Evolutionary conservation across 805 yeast genomes (phyloP), one percentile per base, ranked within the genome.

Genomic region (Scheffersomyces lignosus): DNA sequence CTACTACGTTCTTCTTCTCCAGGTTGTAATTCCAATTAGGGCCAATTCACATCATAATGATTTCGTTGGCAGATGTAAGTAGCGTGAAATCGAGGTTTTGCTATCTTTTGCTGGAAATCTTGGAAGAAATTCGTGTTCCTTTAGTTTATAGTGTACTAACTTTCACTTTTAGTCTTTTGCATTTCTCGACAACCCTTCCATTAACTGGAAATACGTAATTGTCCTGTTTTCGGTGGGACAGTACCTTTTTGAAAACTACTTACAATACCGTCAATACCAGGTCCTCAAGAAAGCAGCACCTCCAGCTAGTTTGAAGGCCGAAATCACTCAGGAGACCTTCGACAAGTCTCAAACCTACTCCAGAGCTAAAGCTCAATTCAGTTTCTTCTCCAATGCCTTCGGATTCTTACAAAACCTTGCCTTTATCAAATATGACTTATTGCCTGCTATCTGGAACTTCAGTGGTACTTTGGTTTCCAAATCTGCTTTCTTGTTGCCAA

Each of bases 131-230:
- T 20, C 10, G 24, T 20, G 7, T 20, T 20, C 10, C 10, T 20
- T 10, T 7, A 20, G 7, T 20, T 20, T 20, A 5, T 27, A 18
- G 27, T 18, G 8, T 30, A 18, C 34, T 29, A 36, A 34, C 9
- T 31, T 29, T 18, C 30, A 24, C 16, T 31, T 8, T 3, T 28
- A 66, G 73, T 43, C 80, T 9, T 75, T 81, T 41, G 53, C 71
- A 3, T 60, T 75, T 23, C 64, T 83, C 41, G 96, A 88, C 55
- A 67, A 64, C 33, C 82, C 93, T 3, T 71, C 73, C 12, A 76
- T 87, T 51, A 76, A 88, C 43, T 93, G 96, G 96, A 88, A 87
- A 55, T 52, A 72, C 9, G 67, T 90, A 29, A 77, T 91, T 31
- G 58, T 85, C 30, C 86, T 89, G 1, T 80, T 88, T 53, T 75